phyloP scores from a whole-genome alignment of 2,329 filamentous ascomycete genomes.

The Penicillium glabrum region DNA sequence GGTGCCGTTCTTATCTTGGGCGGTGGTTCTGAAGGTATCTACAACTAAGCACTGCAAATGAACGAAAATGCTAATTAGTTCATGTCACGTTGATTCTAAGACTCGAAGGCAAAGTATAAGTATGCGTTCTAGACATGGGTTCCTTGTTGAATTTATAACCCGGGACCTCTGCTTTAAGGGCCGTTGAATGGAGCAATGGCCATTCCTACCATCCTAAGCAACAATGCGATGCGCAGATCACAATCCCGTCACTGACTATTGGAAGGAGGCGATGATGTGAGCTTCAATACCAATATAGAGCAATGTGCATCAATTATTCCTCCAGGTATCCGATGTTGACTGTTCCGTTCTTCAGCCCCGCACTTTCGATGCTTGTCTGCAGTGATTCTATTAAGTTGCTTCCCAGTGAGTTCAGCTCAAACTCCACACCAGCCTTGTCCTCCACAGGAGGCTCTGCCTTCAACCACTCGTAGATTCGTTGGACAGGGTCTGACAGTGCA shows the following conservation, averaged over 20 bases:
- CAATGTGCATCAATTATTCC: slow-evolving; percentile 35
- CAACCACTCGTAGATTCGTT: slow-evolving; percentile 91
- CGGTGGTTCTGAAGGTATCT: slow-evolving; percentile 3
- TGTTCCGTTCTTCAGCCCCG: slow-evolving; percentile 85
- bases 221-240: neutral
- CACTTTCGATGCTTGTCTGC: slow-evolving; percentile 73
- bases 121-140: neutral
- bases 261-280: neutral
- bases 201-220: neutral
- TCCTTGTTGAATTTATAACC: neutral
- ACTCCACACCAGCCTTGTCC: slow-evolving; percentile 73
- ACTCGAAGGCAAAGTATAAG: neutral
- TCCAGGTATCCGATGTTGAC: slow-evolving; percentile 92
- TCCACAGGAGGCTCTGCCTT: slow-evolving; percentile 78
- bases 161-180: neutral
- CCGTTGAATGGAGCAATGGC: neutral
- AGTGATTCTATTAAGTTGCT: slow-evolving; percentile 78
- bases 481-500: slow-evolving; percentile 70
- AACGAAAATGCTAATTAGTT: neutral
- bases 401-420: slow-evolving; percentile 87
- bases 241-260: neutral
- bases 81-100: neutral
- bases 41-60: neutral
- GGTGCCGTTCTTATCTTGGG: slow-evolving; percentile 20
- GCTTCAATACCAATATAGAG: neutral